phyloP scores from a whole-genome alignment of 371 early-diverging fungal species.

The Mortierella sp. region DNA sequence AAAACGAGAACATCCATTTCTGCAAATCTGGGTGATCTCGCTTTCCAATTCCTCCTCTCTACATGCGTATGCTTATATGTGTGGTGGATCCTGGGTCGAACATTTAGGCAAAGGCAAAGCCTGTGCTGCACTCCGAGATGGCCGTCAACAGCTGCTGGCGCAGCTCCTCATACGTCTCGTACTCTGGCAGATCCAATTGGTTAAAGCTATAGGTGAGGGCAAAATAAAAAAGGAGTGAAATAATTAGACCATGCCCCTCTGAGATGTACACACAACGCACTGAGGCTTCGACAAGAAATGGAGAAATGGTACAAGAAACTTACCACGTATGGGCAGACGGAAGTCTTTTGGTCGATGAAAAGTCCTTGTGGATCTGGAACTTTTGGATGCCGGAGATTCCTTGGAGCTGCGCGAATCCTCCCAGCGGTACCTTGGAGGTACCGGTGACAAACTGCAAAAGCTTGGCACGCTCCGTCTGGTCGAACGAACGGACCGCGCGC shows the following conservation, averaged over 20 bases:
- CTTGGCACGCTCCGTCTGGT: constrained; percentile 94
- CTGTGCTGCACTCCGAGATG: constrained; percentile 79
- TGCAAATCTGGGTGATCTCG: background rate
- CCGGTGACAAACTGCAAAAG: constrained; percentile 99
- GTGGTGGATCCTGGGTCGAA: background rate
- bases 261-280: background rate
- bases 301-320: background rate
- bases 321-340: constrained; percentile 97
- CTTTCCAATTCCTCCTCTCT: background rate
- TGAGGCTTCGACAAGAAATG: background rate
- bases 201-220: constrained; percentile 78
- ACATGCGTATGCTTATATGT: background rate
- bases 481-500: constrained; percentile 92
- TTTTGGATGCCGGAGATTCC: constrained; percentile 96
- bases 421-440: constrained; percentile 97
- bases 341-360: constrained; percentile 76
- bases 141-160: constrained; percentile 90
- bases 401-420: constrained; percentile 98
- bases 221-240: background rate
- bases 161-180: constrained; percentile 78
- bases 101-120: background rate
- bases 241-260: background rate
- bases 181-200: constrained; percentile 96
- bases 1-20: background rate
- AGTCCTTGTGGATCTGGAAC: constrained; percentile 95